These are phyloP conservation scores for Saturnispora saitoi DNA, from an alignment of 805 yeast species.

Conservation along the genomic window DNA sequence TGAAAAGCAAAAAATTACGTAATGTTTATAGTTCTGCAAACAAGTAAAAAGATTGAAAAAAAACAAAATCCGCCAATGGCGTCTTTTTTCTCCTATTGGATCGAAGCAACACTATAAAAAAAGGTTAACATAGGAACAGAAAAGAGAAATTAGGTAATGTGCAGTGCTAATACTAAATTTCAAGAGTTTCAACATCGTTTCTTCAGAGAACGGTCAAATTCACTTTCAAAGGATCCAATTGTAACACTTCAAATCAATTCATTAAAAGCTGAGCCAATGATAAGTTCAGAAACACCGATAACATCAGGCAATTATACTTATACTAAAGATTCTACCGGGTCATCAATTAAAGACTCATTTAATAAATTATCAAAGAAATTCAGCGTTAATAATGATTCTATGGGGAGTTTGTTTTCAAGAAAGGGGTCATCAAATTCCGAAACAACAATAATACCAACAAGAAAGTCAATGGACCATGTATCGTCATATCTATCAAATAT, in stretches of 20 bases:
- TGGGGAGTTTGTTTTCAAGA: slow-evolving; percentile 1
- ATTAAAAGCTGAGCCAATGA: background rate
- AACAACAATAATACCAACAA: background rate
- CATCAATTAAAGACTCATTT: slow-evolving; percentile 5
- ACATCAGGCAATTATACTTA: background rate
- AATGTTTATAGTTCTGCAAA: background rate
- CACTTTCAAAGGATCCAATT: background rate
- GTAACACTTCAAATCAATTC: no score
- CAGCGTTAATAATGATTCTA: slow-evolving; percentile 2
- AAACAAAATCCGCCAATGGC: background rate
- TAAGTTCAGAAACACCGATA: background rate
- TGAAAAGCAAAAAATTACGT: background rate
- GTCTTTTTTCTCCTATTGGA: background rate
- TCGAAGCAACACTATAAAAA: no score
- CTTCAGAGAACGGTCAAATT: background rate
- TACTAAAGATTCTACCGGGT: background rate
- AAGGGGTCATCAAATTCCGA: background rate
- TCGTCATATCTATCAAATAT: background rate
- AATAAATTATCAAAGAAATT: slow-evolving; percentile 8
- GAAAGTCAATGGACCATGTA: background rate
- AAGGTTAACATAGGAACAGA: background rate
- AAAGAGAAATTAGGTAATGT: background rate
- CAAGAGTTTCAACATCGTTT: background rate
- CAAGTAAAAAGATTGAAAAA: background rate
- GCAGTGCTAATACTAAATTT: background rate